phyloP scores from a whole-genome alignment of 495 filamentous ascomycete genomes.

The Neurospora discreta region DNA sequence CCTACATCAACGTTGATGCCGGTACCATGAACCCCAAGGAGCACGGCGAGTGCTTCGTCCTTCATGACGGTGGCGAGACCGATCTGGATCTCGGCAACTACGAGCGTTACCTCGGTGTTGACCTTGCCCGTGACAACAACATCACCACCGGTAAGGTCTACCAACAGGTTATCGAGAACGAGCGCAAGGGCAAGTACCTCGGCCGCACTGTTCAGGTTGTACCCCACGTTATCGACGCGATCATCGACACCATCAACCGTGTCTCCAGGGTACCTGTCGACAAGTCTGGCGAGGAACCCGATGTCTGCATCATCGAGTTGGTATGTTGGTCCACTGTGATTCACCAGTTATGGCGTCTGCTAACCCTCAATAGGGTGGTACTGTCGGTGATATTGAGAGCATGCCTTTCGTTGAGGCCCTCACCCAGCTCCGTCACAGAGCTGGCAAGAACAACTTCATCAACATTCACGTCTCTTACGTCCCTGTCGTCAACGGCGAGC shows the following conservation, averaged over 20 bases:
- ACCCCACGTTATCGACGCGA: slow-evolving; percentile 80
- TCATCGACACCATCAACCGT: slow-evolving; percentile 85
- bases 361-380: slow-evolving; percentile 18
- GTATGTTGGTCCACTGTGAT: slow-evolving; percentile 4
- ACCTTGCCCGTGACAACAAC: slow-evolving; percentile 69
- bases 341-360: not conserved
- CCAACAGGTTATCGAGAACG: slow-evolving; percentile 62
- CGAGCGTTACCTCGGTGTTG: slow-evolving; percentile 50
- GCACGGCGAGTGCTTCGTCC: slow-evolving; percentile 33
- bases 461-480: slow-evolving; percentile 78
- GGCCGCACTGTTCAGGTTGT: slow-evolving; percentile 91
- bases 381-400: slow-evolving; percentile 73
- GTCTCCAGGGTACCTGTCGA: slow-evolving; percentile 84
- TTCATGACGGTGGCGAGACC: slow-evolving; percentile 21
- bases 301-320: slow-evolving; percentile 80
- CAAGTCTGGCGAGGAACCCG: slow-evolving; percentile 66
- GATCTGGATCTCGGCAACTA: slow-evolving; percentile 97
- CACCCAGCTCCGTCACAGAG: slow-evolving; percentile 58
- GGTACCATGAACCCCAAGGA: slow-evolving; percentile 60
- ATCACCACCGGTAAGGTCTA: slow-evolving; percentile 97
- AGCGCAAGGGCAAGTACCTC: slow-evolving; percentile 76
- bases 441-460: slow-evolving; percentile 70
- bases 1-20: slow-evolving; percentile 79
- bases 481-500: slow-evolving; percentile 60
- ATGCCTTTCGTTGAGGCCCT: slow-evolving; percentile 84